Evolutionary conservation across 2,329 filamentous ascomycete species (phyloP).

Genomic region (Talaromyces verruculosus): DNA sequence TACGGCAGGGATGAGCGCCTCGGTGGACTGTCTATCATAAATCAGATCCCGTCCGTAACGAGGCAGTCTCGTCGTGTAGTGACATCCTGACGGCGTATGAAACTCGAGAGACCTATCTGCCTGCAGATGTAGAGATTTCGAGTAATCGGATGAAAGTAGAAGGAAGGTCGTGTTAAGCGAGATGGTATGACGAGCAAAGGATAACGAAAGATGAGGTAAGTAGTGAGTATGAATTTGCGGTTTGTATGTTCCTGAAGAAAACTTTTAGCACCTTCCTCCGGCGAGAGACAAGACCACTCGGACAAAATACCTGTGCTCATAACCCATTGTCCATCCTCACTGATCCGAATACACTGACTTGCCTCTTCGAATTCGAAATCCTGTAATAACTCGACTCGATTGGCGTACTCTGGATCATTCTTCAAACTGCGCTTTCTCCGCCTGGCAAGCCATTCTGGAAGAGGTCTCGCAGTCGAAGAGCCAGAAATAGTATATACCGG

Average conservation of each 20-base stretch:
- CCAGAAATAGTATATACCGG: constrained; percentile 95
- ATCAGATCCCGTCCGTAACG: constrained; percentile 87
- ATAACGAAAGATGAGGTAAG: constrained; percentile 88
- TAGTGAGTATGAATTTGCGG: constrained; percentile 95
- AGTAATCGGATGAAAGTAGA: constrained; percentile 85
- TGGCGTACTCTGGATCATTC: constrained; percentile 87
- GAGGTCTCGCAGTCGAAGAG: constrained; percentile 77
- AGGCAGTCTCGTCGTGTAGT: constrained; percentile 85
- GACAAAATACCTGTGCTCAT: constrained; percentile 74
- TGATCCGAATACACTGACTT: constrained; percentile 82
- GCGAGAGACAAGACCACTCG: background rate
- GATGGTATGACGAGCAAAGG: constrained; percentile 87
- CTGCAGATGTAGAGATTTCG: constrained; percentile 91
- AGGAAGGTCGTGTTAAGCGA: constrained; percentile 89
- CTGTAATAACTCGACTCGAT: constrained; percentile 89
- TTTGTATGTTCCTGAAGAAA: constrained; percentile 59
- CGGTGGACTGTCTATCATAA: constrained; percentile 78
- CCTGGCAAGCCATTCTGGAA: constrained; percentile 93
- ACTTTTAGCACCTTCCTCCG: background rate
- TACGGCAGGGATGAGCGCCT: constrained; percentile 83
- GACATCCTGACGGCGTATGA: constrained; percentile 82
- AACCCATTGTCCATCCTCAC: constrained; percentile 94
- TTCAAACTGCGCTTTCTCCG: constrained; percentile 89
- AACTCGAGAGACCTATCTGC: constrained; percentile 89
- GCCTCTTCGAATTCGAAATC: constrained; percentile 98